Base-by-base conservation (phyloP, 495 filamentous ascomycete species). In the Xylaria cubensis region DNA sequence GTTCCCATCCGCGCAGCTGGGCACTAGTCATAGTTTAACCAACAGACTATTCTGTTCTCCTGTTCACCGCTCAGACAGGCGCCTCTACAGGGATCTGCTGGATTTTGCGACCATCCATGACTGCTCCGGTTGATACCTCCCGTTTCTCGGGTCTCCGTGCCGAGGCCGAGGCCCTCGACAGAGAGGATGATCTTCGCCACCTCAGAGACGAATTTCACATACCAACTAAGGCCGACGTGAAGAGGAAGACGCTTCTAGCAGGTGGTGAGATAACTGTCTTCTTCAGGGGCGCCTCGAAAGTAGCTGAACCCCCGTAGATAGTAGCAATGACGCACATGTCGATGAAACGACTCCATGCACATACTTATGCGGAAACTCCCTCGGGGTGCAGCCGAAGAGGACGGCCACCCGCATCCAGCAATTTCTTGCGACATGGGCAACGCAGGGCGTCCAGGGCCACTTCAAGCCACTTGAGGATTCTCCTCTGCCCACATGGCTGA, bases 361-460 rank as follows among this genome's bases (percentile, higher is more conserved):
- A 76, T 99, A 99, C 80, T 87, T 99, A 53, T 97, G 95, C 77
- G 96, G 96, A n/a, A 97, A 99, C 83, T 99, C 96, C 5, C 87
- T 99, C 12, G 96, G 96, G 53, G 86, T 97, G 42, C 96, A 98
- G 78, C 97, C 96, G 48, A 89, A 88, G 69, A 86, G 87, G 67
- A 94, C 91, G 2, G 84, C 86, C 53, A 82, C 86, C 19, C 92
- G 93, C 73, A 87, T 99, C 74, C 85, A 90, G 51, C 87, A 90
- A 66, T 95, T 97, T 77, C 88, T 99, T 41, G 82, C 86, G 29
- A 92, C 94, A 17, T 99, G 96, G 96, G 93, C 92, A 3, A 92
- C 91, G 1, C 96, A 97, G 78, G 96, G 92, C n/a, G 96, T 99
- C 21, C 91, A 90, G 56, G 96, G 95, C 0, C 96, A 99, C 83